Conservation (phyloP, 768 basidiomycete species). For the Hypsizygus marmoreus region DNA sequence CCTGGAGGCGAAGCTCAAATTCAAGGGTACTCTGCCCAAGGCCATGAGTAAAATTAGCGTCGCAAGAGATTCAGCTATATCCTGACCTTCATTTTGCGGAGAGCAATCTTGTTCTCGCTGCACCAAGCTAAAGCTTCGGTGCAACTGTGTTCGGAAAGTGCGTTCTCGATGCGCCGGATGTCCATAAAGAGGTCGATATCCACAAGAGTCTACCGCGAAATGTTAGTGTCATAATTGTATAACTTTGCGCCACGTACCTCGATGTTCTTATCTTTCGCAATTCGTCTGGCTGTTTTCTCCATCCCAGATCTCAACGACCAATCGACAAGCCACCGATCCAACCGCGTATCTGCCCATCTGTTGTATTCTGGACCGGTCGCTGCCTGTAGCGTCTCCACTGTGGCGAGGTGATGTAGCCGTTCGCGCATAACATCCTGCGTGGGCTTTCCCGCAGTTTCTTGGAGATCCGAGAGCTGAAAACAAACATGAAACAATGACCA, state of each 20-base stretch:
- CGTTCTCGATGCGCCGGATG: conserved; percentile 82
- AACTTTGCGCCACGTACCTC: conserved; percentile 54
- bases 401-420: conserved; percentile 70
- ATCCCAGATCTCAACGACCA: conserved; percentile 85
- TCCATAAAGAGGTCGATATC: conserved; percentile 93
- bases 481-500: conserved; percentile 3
- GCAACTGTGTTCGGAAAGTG: conserved; percentile 74
- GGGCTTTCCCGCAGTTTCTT: conserved; percentile 50
- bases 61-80: conserved; percentile 1
- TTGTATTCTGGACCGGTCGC: conserved; percentile 59
- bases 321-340: conserved; percentile 92
- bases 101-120: conserved; percentile 89
- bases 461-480: conserved; percentile 47
- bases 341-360: conserved; percentile 76
- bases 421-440: conserved; percentile 76
- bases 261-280: conserved; percentile 77
- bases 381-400: conserved; percentile 57
- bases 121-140: conserved; percentile 94
- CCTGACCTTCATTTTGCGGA: conserved; percentile 86
- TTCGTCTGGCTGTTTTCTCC: conserved; percentile 70
- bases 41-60: conserved; percentile 1
- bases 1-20: conserved; percentile 93
- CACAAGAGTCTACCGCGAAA: conserved; percentile 64
- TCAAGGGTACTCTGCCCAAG: conserved; percentile 82
- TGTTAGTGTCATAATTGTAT: not conserved